phyloP scores from a whole-genome alignment of 1,139 yeast species.

The Saccharomycopsis crataegensis region DNA sequence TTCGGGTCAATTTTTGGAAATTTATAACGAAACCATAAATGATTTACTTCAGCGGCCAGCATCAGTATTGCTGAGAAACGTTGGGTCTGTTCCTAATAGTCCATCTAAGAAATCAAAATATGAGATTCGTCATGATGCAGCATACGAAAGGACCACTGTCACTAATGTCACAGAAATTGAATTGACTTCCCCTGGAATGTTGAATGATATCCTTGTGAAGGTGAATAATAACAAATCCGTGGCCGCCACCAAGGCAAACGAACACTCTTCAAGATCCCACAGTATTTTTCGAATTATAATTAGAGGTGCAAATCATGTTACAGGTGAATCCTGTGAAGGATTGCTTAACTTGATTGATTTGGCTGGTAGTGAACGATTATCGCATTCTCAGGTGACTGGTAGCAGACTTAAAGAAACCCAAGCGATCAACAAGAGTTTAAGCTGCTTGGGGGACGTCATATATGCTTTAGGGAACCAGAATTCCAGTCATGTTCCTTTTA shows the following conservation, averaged over 20 bases:
- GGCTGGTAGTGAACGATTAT: conserved; percentile 86
- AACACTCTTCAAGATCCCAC: conserved; percentile 66
- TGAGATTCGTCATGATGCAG: conserved; percentile 70
- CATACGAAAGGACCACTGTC: conserved; percentile 44
- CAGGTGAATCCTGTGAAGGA: conserved; percentile 50
- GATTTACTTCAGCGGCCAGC: conserved; percentile 47
- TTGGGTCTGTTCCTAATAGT: conserved; percentile 24
- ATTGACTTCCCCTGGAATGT: conserved; percentile 44
- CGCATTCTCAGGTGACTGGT: conserved; percentile 70
- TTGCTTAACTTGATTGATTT: conserved; percentile 69
- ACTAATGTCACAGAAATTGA: conserved; percentile 49
- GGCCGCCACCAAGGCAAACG: conserved; percentile 78
- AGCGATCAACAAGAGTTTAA: conserved; percentile 80
- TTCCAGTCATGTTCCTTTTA: conserved; percentile 41
- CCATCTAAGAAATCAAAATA: conserved; percentile 33
- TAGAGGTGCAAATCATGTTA: conserved; percentile 43
- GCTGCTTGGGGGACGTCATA: conserved; percentile 88
- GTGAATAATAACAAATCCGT: conserved; percentile 66
- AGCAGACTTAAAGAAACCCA: conserved; percentile 82
- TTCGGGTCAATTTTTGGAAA: conserved; percentile 78
- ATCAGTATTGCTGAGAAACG: not conserved
- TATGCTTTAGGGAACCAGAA: conserved; percentile 47
- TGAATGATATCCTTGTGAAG: conserved; percentile 40
- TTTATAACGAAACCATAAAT: conserved; percentile 73
- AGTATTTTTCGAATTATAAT: conserved; percentile 67